phyloP scores from a whole-genome alignment of 148 eudicot species.

The Camellia japonica region DNA sequence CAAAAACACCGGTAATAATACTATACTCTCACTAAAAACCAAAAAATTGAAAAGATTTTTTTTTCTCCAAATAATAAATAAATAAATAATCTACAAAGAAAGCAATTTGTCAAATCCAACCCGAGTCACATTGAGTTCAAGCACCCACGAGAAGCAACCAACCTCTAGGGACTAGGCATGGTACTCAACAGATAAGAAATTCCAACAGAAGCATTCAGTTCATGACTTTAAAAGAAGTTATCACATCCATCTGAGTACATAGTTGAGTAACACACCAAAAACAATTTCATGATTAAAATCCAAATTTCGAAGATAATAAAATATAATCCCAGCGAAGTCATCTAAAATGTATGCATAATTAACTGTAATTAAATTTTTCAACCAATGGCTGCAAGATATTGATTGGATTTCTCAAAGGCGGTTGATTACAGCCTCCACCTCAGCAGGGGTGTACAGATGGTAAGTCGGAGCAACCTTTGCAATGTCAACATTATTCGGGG shows the following conservation, averaged over 20 bases:
- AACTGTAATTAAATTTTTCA: not conserved
- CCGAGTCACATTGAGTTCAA: not conserved
- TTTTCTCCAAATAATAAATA: too few relatives aligned
- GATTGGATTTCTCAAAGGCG: conserved; percentile 54
- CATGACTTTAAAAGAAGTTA: not conserved
- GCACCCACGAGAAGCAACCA: not conserved
- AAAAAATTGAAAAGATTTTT: too few relatives aligned
- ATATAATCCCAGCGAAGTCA: conserved; percentile 8
- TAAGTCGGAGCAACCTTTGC: conserved; percentile 92
- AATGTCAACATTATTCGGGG: conserved; percentile 96
- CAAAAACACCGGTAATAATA: too few relatives aligned
- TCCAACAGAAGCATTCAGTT: not conserved
- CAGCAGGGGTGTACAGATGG: conserved; percentile 88
- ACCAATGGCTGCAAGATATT: not conserved
- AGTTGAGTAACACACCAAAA: conserved; percentile 1
- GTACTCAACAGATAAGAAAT: not conserved
- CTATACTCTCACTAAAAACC: too few relatives aligned
- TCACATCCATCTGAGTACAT: not conserved
- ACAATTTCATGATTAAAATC: not conserved
- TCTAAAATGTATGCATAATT: conserved; percentile 3
- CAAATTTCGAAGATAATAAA: not conserved
- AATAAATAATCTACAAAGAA: too few relatives aligned
- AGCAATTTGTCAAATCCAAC: too few relatives aligned
- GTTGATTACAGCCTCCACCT: conserved; percentile 83
- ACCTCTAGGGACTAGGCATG: not conserved